phyloP scores from a whole-genome alignment of 2,329 filamentous ascomycete species.

The Macrophomina tecta region DNA sequence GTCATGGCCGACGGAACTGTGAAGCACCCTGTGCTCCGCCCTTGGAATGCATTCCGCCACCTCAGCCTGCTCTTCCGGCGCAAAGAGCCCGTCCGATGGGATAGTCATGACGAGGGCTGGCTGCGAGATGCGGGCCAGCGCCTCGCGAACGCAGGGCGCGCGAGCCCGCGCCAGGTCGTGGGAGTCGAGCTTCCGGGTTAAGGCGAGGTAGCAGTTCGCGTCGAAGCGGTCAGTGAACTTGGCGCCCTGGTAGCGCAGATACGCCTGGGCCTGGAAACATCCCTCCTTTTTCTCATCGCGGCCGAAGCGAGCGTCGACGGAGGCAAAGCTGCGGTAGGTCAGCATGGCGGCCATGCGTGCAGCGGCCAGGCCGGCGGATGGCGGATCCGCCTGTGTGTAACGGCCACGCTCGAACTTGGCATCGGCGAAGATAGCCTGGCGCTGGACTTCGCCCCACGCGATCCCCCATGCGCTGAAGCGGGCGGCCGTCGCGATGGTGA shows the following conservation, averaged over 20 bases:
- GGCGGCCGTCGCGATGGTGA: slow-evolving; percentile 84
- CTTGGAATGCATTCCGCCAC: slow-evolving; percentile 81
- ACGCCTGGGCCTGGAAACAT: slow-evolving; percentile 98
- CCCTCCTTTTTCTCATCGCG: slow-evolving; percentile 67
- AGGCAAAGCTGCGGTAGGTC: slow-evolving; percentile 95
- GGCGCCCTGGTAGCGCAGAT: slow-evolving; percentile 91
- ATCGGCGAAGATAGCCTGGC: slow-evolving; percentile 95
- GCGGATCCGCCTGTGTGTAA: slow-evolving; percentile 86
- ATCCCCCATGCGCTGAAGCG: slow-evolving; percentile 89
- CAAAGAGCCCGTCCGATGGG: slow-evolving; percentile 94
- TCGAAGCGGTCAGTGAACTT: slow-evolving; percentile 99
- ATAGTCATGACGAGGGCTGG: slow-evolving; percentile 92
- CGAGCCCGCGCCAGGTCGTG: slow-evolving; percentile 90
- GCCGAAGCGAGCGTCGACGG: slow-evolving; percentile 95
- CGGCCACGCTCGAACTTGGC: slow-evolving; percentile 99
- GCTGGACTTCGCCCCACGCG: slow-evolving; percentile 86
- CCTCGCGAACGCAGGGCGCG: slow-evolving; percentile 61
- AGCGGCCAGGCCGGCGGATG: slow-evolving; percentile 83
- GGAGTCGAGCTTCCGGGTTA: slow-evolving; percentile 96
- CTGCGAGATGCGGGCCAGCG: slow-evolving; percentile 82
- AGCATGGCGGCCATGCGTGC: slow-evolving; percentile 96
- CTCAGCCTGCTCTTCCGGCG: slow-evolving; percentile 94
- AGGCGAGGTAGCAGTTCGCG: slow-evolving; percentile 98
- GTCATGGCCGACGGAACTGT: slow-evolving; percentile 94
- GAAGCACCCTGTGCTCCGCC: slow-evolving; percentile 81